These are phyloP conservation scores for Cylindrotheca closterium DNA, from an alignment of 108 stramenopile species.

Conservation along the genomic window DNA sequence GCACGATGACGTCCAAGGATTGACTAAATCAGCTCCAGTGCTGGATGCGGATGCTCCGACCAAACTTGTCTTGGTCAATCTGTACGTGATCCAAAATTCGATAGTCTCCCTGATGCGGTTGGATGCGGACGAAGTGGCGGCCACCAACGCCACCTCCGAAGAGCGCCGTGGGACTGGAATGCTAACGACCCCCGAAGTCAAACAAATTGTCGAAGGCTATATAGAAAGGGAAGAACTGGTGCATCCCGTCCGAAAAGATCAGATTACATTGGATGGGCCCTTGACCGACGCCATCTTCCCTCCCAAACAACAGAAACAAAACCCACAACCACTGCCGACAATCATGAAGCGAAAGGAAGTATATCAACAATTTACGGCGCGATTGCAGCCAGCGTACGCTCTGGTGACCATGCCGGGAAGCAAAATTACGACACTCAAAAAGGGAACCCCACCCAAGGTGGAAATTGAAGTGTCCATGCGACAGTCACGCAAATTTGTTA, in stretches of 20 bases:
- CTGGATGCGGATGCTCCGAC: conserved; percentile 1
- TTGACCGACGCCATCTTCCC: conserved; percentile 67
- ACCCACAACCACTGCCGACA: conserved; percentile 27
- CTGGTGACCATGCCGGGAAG: conserved; percentile 81
- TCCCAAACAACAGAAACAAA: conserved; percentile 39
- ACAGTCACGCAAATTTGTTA: conserved; percentile 75
- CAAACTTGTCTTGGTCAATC: conserved; percentile 60
- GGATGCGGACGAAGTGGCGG: conserved; percentile 63
- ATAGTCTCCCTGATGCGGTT: conserved; percentile 50
- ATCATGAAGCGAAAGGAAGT: conserved; percentile 61
- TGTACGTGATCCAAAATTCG: conserved; percentile 62
- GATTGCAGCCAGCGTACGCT: conserved; percentile 65
- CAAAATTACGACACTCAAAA: conserved; percentile 44
- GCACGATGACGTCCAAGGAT: conserved; percentile 45
- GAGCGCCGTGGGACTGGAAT: conserved; percentile 77
- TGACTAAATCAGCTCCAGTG: background rate
- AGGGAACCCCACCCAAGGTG: conserved; percentile 62
- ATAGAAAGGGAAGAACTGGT: conserved; percentile 52
- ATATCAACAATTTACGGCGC: conserved; percentile 38
- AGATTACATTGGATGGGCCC: conserved; percentile 69
- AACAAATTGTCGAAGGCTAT: conserved; percentile 65
- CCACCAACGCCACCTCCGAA: conserved; percentile 69
- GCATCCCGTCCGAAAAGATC: conserved; percentile 20
- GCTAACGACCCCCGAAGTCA: conserved; percentile 68
- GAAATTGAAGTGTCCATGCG: conserved; percentile 64